These are phyloP conservation scores for Schizochytrium sp. DNA, from an alignment of 108 stramenopile species.

Conservation along the genomic window DNA sequence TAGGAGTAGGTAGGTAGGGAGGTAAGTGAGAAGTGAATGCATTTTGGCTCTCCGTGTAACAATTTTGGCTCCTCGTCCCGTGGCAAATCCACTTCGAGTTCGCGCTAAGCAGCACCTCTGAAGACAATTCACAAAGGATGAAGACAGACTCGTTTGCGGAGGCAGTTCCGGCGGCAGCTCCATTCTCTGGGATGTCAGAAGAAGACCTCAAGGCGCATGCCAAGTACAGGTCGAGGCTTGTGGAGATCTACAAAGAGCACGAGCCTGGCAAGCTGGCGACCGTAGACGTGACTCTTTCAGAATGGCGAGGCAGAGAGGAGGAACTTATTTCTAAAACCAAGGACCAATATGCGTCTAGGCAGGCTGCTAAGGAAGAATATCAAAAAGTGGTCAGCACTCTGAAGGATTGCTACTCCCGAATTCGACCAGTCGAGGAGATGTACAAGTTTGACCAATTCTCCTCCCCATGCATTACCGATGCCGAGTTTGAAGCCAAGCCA, in stretches of 20 bases:
- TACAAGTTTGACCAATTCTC: constrained; percentile 65
- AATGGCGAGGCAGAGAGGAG: constrained; percentile 30
- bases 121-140: too few species aligned
- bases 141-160: too few species aligned
- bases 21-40: too few species aligned
- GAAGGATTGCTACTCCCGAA: constrained; percentile 33
- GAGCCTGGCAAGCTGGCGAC: not conserved
- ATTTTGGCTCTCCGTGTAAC: too few species aligned
- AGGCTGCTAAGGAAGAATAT: constrained; percentile 27
- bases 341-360: not conserved
- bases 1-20: too few species aligned
- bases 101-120: too few species aligned
- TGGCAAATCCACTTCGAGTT: too few species aligned
- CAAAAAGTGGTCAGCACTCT: constrained; percentile 39
- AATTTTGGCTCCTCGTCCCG: too few species aligned
- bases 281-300: constrained; percentile 30
- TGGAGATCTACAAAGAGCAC: constrained; percentile 47
- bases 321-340: not conserved
- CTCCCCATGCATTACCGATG: constrained; percentile 74
- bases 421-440: constrained; percentile 50
- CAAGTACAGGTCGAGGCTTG: not conserved
- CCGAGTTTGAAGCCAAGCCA: constrained; percentile 81
- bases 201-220: too few species aligned
- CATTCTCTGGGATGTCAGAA: too few species aligned
- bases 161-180: too few species aligned